Conservation (phyloP, 495 filamentous ascomycete species). For the Parathielavia appendiculata region DNA sequence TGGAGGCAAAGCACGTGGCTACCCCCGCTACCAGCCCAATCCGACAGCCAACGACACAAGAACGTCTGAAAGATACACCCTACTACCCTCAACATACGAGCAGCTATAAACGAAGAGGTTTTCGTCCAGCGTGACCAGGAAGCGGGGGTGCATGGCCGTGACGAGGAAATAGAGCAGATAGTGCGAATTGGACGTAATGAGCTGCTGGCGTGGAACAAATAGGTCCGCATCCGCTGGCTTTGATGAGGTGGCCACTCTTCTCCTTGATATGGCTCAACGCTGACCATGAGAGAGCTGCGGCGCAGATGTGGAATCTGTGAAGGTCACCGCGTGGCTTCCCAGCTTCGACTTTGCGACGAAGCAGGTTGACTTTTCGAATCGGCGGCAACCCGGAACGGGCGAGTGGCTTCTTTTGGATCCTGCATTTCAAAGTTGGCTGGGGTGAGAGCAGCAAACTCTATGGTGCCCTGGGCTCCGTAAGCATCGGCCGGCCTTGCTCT, state of each 20-base stretch:
- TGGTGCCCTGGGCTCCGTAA: conserved; percentile 44
- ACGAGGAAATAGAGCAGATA: conserved; percentile 97
- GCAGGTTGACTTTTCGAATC: conserved; percentile 22
- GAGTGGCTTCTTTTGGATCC: conserved; percentile 39
- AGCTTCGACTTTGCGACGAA: conserved; percentile 21
- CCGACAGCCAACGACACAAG: too few relatives aligned
- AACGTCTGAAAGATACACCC: too few relatives aligned
- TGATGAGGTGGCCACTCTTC: too few relatives aligned
- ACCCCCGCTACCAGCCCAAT: too few relatives aligned
- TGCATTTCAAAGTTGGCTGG: not conserved
- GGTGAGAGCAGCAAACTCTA: conserved; percentile 26
- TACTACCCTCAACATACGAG: too few relatives aligned
- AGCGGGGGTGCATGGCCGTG: conserved; percentile 94
- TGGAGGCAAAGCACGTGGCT: too few relatives aligned
- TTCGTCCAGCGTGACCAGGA: conserved; percentile 94
- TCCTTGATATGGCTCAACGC: too few relatives aligned
- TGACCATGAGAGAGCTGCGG: too few relatives aligned
- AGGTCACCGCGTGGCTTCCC: conserved; percentile 23
- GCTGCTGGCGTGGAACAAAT: conserved; percentile 53
- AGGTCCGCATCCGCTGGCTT: too few relatives aligned
- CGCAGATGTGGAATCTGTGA: too few relatives aligned
- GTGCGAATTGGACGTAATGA: conserved; percentile 82
- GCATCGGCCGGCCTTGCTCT: conserved; percentile 33
- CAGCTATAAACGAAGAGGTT: too few relatives aligned
- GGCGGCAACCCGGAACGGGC: conserved; percentile 38